These are phyloP conservation scores for Geotrichum fermentans DNA, from an alignment of 1,139 yeast genomes.

Conservation along the genomic window DNA sequence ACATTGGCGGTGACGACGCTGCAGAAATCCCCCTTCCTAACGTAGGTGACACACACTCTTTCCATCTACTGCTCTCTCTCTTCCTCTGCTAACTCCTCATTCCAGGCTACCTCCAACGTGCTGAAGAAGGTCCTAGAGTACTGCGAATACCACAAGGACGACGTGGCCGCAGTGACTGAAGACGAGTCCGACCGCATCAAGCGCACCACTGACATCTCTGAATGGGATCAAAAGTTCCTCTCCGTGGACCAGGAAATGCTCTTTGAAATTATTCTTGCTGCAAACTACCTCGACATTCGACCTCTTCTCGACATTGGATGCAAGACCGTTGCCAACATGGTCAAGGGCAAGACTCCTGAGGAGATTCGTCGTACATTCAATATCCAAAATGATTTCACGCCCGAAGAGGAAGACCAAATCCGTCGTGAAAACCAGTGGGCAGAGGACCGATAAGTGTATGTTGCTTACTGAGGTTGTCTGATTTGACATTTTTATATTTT, in stretches of 20 bases:
- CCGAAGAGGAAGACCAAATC: slow-evolving; percentile 97
- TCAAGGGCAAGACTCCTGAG: slow-evolving; percentile 91
- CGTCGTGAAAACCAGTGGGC: slow-evolving; percentile 46
- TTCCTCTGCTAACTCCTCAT: background rate
- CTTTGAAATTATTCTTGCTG: slow-evolving; percentile 92
- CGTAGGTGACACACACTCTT: slow-evolving; percentile 47
- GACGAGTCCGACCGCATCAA: slow-evolving; percentile 33
- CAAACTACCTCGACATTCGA: slow-evolving; percentile 89
- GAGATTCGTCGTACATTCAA: slow-evolving; percentile 95
- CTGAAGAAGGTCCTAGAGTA: slow-evolving; percentile 89
- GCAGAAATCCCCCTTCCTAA: slow-evolving; percentile 91
- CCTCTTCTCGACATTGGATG: slow-evolving; percentile 94
- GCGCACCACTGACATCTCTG: slow-evolving; percentile 52
- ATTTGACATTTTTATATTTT: background rate
- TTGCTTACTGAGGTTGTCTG: background rate
- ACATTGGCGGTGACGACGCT: slow-evolving; percentile 50
- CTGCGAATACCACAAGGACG: slow-evolving; percentile 94
- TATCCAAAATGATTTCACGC: slow-evolving; percentile 92
- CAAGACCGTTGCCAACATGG: slow-evolving; percentile 97
- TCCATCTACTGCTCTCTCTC: background rate
- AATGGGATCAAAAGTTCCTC: slow-evolving; percentile 94
- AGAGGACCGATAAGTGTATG: slow-evolving; percentile 15
- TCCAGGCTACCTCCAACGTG: slow-evolving; percentile 50
- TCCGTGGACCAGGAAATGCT: slow-evolving; percentile 98
- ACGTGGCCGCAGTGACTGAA: slow-evolving; percentile 44